Evolutionary conservation across 257 asterid species (phyloP), one percentile per base, ranked within the genome.

Genomic region (Anisodus acutangulus): DNA sequence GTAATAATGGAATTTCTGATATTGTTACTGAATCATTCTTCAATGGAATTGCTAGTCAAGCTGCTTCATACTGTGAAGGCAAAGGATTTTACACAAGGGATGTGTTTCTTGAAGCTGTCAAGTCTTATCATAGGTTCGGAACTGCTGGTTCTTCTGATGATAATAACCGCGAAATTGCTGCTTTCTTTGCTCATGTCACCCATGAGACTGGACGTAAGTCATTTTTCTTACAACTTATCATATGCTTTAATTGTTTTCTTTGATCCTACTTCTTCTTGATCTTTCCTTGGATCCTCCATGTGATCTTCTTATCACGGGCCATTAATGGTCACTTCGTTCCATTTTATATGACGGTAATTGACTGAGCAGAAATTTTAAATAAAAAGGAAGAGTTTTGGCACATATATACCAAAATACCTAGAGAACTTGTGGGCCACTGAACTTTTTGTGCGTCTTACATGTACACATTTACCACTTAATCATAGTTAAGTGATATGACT

Each of bases 121-220:
- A 80, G 8, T 88, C 85, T 8, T 91, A 88, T 84, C 78, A 83
- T 8, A 70, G n/a, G 45, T 91, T 91, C 10, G 94, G 91, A 3
- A 83, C 85, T 0, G 82, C 22, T 1, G 89, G 84, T 8, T 79
- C 90, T 1, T 4, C 78, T 1, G 93, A 90, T 17, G 90, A 85
- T 8, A 68, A 88, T 5, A 90, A 80, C 88, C 91, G 90, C 31
- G 93, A 90, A 87, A 87, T 89, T 3, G 93, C 93, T 0, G 91
- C 93, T 8, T 90, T 87, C 83, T 89, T 90, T 3, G 93, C 93
- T 2, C 93, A 90, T 57, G 87, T 84, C 80, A 85, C 93, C 7
- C 91, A 90, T 80, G 93, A 89, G 80, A 90, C 91, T 37, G 90
- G 90, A 82, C 89, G 91, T 90, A 87, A 87, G 91, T 85, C 53